A percentile compares a stretch with the other conserved stretches of the same genome.
Evolutionary conservation across 805 yeast species (phyloP).

Genomic region (Zygosaccharomyces rouxii): DNA sequence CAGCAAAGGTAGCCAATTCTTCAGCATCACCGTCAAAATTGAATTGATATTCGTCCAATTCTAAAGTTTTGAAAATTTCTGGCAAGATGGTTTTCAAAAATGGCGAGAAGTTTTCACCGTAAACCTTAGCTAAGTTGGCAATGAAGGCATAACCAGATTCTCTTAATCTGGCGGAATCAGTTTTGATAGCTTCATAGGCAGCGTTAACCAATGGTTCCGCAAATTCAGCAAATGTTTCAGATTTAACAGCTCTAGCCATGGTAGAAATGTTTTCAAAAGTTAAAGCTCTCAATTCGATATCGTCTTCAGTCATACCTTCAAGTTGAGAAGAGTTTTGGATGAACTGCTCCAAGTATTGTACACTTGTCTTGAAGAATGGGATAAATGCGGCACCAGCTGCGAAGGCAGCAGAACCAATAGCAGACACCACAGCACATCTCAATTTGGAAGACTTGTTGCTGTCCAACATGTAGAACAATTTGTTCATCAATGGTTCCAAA

Average conservation of each 20-base stretch:
- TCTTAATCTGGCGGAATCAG: slow-evolving; percentile 79
- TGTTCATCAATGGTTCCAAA: slow-evolving; percentile 85
- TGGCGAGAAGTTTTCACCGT: slow-evolving; percentile 83
- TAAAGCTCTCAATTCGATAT: slow-evolving; percentile 83
- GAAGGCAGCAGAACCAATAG: slow-evolving; percentile 95
- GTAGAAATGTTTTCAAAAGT: slow-evolving; percentile 92
- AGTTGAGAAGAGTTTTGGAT: slow-evolving; percentile 61
- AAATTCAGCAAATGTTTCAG: slow-evolving; percentile 76
- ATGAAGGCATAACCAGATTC: slow-evolving; percentile 94
- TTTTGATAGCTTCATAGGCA: slow-evolving; percentile 71
- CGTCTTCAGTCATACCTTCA: slow-evolving; percentile 82
- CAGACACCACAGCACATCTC: slow-evolving; percentile 81
- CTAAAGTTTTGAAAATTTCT: slow-evolving; percentile 73
- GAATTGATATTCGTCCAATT: slow-evolving; percentile 79
- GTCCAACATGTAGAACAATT: slow-evolving; percentile 77
- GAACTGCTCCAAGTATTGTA: slow-evolving; percentile 76
- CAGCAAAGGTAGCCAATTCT: slow-evolving; percentile 40
- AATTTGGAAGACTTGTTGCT: slow-evolving; percentile 66
- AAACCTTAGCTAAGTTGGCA: slow-evolving; percentile 90
- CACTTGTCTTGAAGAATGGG: slow-evolving; percentile 81
- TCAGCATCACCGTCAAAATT: slow-evolving; percentile 53
- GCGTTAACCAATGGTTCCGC: slow-evolving; percentile 88
- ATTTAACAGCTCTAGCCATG: slow-evolving; percentile 95
- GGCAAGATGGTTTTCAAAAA: slow-evolving; percentile 82
- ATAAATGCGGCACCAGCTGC: slow-evolving; percentile 85